Evolutionary conservation across 768 basidiomycete species (phyloP), one percentile per base, ranked within the genome.

Genomic region (Obba rivulosa): DNA sequence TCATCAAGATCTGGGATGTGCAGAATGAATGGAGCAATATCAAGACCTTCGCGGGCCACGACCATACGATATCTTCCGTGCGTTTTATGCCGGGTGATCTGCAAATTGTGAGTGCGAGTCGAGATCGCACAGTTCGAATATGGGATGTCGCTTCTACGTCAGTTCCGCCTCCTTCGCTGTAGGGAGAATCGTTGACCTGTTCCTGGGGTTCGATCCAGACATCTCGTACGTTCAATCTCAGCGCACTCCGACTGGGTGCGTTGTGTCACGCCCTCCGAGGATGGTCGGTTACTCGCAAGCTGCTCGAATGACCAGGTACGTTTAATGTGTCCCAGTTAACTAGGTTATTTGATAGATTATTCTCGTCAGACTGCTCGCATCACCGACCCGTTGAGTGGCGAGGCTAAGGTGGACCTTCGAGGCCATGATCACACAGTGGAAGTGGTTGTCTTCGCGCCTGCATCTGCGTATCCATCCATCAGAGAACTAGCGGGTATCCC

Each of bases 391-490:
- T 51, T 69, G 31, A 65, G 66, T 4, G 80, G 78, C 10, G 74
- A 73, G 46, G 73, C 71, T 3, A 79, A 78, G 59, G 56, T 69
- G 49, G 78, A 78, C 48, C 59, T 81, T 28, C 64, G 78, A 31
- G 80, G 78, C 2, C 79, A 81, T 54, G 77, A 80, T 34, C 72
- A 80, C 57, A 72, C 75, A 17, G 66, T 80, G 20, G 78, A 80
- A 53, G 68, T 65, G 10, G 76, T 71, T 16, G 69, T 73, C 5
- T 79, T 80, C 52, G 77, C 75, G 17, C 80, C 79, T 47, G 65
- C 10, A 53, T 61, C 18, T 58, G 73, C 34, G 64, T 75, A 59
- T 46, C 54, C 72, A 2, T 65, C 74, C 2, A 74, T 80, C 24
- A 63, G 75, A 23, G 76, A 77, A 54, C 57, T 80, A 21, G 66